Conservation (phyloP, 345 rosid genomes). For the Noccaea bulbosa region DNA sequence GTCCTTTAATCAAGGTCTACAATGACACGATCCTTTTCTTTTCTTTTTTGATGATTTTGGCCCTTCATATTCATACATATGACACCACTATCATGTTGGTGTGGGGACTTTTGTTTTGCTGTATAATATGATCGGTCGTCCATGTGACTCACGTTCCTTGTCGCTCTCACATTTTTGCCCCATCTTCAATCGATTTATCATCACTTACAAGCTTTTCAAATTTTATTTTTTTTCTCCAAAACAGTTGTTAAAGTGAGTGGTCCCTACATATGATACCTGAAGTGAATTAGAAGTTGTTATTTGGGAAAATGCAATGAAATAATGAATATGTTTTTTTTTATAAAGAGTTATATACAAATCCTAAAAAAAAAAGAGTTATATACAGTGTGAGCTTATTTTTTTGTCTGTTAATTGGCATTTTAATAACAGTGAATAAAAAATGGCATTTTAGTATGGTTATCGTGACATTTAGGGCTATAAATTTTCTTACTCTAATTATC, state of each 20-base stretch:
- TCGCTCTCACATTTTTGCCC: slow-evolving; percentile 45
- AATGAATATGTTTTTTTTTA: background rate
- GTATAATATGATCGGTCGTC: slow-evolving; percentile 37
- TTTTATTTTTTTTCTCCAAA: slow-evolving; percentile 6
- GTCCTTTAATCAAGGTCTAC: slow-evolving; percentile 33
- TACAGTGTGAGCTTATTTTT: background rate
- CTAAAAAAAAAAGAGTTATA: background rate
- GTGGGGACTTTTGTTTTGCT: slow-evolving; percentile 45
- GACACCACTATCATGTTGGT: slow-evolving; percentile 42
- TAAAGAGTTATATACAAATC: background rate
- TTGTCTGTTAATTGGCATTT: background rate
- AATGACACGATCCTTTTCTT: slow-evolving; percentile 19
- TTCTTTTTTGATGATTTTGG: slow-evolving; percentile 31
- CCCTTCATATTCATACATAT: slow-evolving; percentile 39
- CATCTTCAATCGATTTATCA: slow-evolving; percentile 39
- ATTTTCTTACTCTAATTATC: background rate
- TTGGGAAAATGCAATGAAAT: slow-evolving; percentile 1
- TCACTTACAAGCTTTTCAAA: slow-evolving; percentile 32
- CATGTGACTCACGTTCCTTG: slow-evolving; percentile 50
- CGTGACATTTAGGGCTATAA: background rate
- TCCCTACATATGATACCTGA: slow-evolving; percentile 30
- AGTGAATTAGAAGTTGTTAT: slow-evolving; percentile 11
- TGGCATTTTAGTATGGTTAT: background rate
- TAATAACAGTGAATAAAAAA: too few species aligned
- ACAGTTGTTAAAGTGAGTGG: slow-evolving; percentile 27